phyloP scores from a whole-genome alignment of 768 basidiomycete genomes.

The Rhizopogon vinicolor region DNA sequence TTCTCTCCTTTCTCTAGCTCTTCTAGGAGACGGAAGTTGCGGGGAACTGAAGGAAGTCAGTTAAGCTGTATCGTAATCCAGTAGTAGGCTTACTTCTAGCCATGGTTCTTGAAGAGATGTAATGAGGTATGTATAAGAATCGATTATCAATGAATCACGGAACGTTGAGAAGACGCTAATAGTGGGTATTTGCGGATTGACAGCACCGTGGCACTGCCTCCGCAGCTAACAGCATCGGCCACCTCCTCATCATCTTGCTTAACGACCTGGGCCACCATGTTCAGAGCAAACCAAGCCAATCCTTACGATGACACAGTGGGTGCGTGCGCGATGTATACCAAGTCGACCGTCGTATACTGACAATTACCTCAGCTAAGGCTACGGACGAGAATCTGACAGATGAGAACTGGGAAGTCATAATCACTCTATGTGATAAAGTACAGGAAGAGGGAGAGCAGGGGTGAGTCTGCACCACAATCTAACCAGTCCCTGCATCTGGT shows the following conservation, averaged over 20 bases:
- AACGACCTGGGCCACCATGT: constrained; percentile 44
- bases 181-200: constrained; percentile 1
- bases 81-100: constrained; percentile 42
- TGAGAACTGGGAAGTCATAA: constrained; percentile 94
- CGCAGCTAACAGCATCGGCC: constrained; percentile 13
- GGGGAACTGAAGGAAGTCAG: constrained; percentile 64
- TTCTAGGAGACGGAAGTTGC: constrained; percentile 94
- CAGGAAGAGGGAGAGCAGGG: constrained; percentile 83
- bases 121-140: neutral
- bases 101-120: constrained; percentile 29
- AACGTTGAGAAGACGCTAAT: neutral
- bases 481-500: neutral
- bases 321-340: constrained; percentile 36
- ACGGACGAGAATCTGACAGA: constrained; percentile 96
- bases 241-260: constrained; percentile 2
- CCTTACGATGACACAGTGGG: constrained; percentile 92
- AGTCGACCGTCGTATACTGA: constrained; percentile 1
- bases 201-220: constrained; percentile 24
- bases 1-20: constrained; percentile 99
- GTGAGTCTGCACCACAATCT: constrained; percentile 38
- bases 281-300: constrained; percentile 61
- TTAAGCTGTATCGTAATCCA: neutral
- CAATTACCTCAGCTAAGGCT: constrained; percentile 65
- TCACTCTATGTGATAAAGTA: constrained; percentile 97
- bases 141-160: too few relatives aligned